Evolutionary conservation across 805 yeast genomes (phyloP), one percentile per base, ranked within the genome.

Genomic region (Metschnikowia corniflorae): DNA sequence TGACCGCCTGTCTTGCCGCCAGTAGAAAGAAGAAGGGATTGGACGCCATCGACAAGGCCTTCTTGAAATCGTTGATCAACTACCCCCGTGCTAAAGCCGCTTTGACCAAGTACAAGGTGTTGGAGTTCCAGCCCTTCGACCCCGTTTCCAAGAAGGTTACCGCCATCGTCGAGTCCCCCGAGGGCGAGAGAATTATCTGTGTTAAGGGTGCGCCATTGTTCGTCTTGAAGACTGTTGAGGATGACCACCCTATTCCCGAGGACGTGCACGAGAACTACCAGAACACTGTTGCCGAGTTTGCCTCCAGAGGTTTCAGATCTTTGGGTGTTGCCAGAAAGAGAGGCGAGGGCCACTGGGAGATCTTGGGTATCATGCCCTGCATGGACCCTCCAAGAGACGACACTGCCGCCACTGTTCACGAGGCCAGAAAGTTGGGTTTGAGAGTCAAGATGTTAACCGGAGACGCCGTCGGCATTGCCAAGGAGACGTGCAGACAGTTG

Each of bases 361-460:
- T 88, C 57, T 75, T 88, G 62, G 96, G 96, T 68, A 89, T 88
- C 68, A 87, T 88, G 96, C 96, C 96, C 70, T 87, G 95, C 75
- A 84, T 86, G 89, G 96, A 88, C 73, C 96, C 96, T 61, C 96
- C 96, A 73, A 85, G 96, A 80, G 95, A 88, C 73, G 96, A 88
- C 71, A 88, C 96, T 75, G 95, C 94, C 59, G 80, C 80, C 61
- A 88, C 96, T 64, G 93, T 88, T 64, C 68, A 75, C 68, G 96
- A 88, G 73, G 96, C 96, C 57, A 81, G 84, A 74, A 61, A 72
- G 54, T 79, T 88, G 61, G 96, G 96, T 80, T 78, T 88, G 63
- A 82, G 93, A 73, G 93, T 88, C 57, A 88, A 88, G 83, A 88
- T 88, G 96, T 81, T 88, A 68, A 88, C 96, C 73, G 96, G 96